These are phyloP conservation scores for Aciculoconidium aculeatum DNA, from an alignment of 805 yeast genomes.

Conservation along the genomic window DNA sequence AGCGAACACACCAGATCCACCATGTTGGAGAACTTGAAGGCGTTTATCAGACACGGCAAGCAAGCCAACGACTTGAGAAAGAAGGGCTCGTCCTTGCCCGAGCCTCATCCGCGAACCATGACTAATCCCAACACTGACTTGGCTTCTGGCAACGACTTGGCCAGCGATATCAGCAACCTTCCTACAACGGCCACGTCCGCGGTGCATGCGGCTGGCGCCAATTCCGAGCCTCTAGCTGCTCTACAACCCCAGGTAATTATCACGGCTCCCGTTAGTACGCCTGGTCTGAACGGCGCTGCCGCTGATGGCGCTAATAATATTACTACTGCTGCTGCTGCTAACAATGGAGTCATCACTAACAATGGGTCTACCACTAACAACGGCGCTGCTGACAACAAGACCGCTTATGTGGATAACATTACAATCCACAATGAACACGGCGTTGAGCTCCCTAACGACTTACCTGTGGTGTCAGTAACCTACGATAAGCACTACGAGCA, in stretches of 20 bases:
- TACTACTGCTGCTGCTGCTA: no score
- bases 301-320: no score
- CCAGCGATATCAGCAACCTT: not conserved
- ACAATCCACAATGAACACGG: not conserved
- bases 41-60: constrained; percentile 60
- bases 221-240: no score
- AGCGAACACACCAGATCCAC: constrained; percentile 1
- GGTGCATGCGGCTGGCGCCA: no score
- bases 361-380: constrained; percentile 1
- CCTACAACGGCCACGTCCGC: not conserved
- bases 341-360: no score
- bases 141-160: constrained; percentile 1
- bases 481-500: constrained; percentile 17
- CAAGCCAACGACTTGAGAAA: constrained; percentile 40
- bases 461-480: no score
- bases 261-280: no score
- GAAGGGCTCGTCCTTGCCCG: constrained; percentile 3
- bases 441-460: not conserved
- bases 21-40: constrained; percentile 44
- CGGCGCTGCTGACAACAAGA: constrained; percentile 2
- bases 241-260: no score
- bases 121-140: not conserved
- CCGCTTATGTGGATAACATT: not conserved
- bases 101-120: not conserved
- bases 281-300: no score